Evolutionary conservation across 2,329 filamentous ascomycete genomes (phyloP), one percentile per base, ranked within the genome.

Genomic region (Xylogone sp.): DNA sequence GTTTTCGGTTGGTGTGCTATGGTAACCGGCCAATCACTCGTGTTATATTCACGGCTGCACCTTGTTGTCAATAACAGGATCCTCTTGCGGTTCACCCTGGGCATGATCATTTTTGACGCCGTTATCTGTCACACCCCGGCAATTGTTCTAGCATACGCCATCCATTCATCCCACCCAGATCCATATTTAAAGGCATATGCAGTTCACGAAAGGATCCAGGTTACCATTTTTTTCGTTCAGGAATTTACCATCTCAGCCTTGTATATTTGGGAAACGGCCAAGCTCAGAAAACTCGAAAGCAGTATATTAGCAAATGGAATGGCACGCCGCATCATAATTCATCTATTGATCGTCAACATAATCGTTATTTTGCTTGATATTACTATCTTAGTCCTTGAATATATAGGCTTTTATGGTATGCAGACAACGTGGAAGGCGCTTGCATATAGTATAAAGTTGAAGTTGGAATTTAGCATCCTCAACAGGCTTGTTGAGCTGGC

Each of bases 31-130:
- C 76, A 81, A 58, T 74, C 75, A 1, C 57, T 79, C 20, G 79
- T 82, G 8, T 68, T 82, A 2, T 82, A 77, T 65, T 81, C 77
- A 2, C 73, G 79, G 20, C 70, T 82, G 2, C 76, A 81, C 57
- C 69, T 82, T 2, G 71, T 82, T 8, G 67, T 77, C 2, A 72
- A 71, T 7, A 74, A 77, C 42, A 69, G 72, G 7, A 62, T 67
- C 20, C 64, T 74, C 16, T 66, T 81, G 1, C 69, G 68, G 3
- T 71, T 68, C 20, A 73, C 78, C 0, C 68, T 78, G 3, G 69
- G 59, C 50, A 77, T 82, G 72, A 82, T 83, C 48, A 71, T 81
- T 43, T 63, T 69, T 49, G 72, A 80, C 59, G 67, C 70, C 16
- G 56, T 79, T 29, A 47, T 79, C n/a, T 62, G 81, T 9, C 73